Evolutionary conservation across 768 basidiomycete genomes (phyloP).

Genomic region (Cyclocybe cylindracea): DNA sequence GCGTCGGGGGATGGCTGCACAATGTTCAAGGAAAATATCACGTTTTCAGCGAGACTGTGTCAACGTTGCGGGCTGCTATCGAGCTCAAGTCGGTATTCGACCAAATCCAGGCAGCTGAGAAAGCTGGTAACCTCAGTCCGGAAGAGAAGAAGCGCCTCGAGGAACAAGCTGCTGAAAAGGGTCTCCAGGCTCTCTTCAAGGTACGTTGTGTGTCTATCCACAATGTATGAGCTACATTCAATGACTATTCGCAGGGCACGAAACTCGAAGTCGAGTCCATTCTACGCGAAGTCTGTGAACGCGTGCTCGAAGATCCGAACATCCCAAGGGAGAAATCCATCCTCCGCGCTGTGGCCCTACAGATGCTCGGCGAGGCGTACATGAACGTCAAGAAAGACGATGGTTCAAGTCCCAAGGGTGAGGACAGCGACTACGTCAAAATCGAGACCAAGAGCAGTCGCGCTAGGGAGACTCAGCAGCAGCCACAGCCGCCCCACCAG

Average conservation of each 20-base stretch:
- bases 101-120: slow-evolving; percentile 89
- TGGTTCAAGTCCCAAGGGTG: slow-evolving; percentile 26
- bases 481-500: too few relatives aligned
- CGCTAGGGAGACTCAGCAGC: slow-evolving; percentile 26
- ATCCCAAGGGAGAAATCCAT: slow-evolving; percentile 60
- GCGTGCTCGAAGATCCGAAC: slow-evolving; percentile 61
- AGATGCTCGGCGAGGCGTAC: slow-evolving; percentile 84
- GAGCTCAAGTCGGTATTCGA: slow-evolving; percentile 91
- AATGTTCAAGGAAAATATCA: slow-evolving; percentile 92
- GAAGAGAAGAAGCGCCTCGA: slow-evolving; percentile 84
- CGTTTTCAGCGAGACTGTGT: slow-evolving; percentile 93
- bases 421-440: slow-evolving; percentile 81
- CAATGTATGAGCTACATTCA: background rate
- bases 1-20: slow-evolving; percentile 92
- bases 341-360: slow-evolving; percentile 78
- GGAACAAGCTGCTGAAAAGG: slow-evolving; percentile 93
- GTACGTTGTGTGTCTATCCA: slow-evolving; percentile 31
- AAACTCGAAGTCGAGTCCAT: slow-evolving; percentile 92
- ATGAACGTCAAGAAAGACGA: slow-evolving; percentile 67
- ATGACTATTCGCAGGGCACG: slow-evolving; percentile 56
- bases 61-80: slow-evolving; percentile 82
- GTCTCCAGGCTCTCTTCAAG: slow-evolving; percentile 89
- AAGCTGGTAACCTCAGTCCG: slow-evolving; percentile 73
- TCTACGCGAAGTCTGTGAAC: slow-evolving; percentile 85
- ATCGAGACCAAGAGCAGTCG: slow-evolving; percentile 76